Evolutionary conservation across 768 basidiomycete genomes (phyloP), one percentile per base, ranked within the genome.

Genomic region (Phylloporus scabripes): DNA sequence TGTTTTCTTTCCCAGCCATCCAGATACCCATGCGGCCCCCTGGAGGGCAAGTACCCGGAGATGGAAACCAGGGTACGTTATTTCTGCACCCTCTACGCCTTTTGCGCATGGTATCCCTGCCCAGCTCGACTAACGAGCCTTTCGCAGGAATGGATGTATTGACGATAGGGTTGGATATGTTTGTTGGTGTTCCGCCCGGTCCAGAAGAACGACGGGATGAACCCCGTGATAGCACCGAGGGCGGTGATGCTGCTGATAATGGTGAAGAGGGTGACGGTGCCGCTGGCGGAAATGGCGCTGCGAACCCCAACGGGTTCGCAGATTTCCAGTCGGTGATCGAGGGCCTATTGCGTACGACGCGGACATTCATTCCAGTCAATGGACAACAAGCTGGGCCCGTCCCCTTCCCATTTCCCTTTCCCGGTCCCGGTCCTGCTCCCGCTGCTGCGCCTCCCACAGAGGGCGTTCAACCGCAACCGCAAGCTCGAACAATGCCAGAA

Each of bases 161-260:
- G 21, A 71, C 72, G 17, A 66, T 74, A 44, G 72, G 73, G n/a
- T 53, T 74, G 24, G 72, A 74, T 47, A 67, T 74, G 59, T 64
- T 72, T 48, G 52, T 72, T 8, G 60, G 55, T 38, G 58, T 55
- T 34, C 46, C 57, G 11, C 53, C 50, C 3, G 51, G 48, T 14
- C 18, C 12, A 29, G 56, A 38, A 33, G 54, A 46, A 20, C 39
- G 38, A 17, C 59, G 39, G 18, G 55, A 14, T 4, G 42, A 54
- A 42, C 21, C 33, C 51, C 54, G 42, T 34, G 52, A 51, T 44
- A 48, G 52, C 23, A 18, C 50, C 44, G 50, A 43, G 2, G 52
- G 18, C 15, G 49, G 12, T 33, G 42, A 46, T 40, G 49, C 18
- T 38, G 39, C 18, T 7, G 40, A 42, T 31, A 21, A 46, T 28